Evolutionary conservation across 192 early-diverging fungal species (phyloP).

Genomic region (Chytriomyces confervae): DNA sequence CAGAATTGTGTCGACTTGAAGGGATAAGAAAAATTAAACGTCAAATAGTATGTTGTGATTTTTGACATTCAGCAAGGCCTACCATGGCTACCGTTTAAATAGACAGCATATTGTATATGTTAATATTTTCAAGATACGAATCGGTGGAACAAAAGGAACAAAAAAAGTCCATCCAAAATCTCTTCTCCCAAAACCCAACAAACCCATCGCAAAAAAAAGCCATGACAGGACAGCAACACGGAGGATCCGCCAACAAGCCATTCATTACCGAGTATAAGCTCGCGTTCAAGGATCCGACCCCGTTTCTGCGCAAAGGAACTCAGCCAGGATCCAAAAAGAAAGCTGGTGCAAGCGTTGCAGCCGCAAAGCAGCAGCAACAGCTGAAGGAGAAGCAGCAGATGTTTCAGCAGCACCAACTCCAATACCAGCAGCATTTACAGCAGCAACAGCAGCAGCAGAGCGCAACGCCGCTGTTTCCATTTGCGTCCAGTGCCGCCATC

Average conservation of each 20-base stretch:
- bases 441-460: neutral
- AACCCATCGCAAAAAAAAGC: neutral
- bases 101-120: neutral
- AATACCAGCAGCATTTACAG: neutral
- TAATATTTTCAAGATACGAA: neutral
- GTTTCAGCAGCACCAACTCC: neutral
- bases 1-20: slow-evolving; percentile 23
- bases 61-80: too few species aligned
- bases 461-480: neutral
- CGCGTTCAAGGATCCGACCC: slow-evolving; percentile 41
- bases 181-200: too few species aligned
- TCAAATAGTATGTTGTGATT: too few species aligned
- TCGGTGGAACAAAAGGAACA: neutral
- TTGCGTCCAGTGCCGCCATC: neutral
- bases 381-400: neutral
- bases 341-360: neutral
- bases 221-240: neutral
- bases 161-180: neutral
- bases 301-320: slow-evolving; percentile 19
- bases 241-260: slow-evolving; percentile 34
- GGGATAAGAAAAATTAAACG: too few species aligned
- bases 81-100: too few species aligned
- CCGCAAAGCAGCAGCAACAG: slow-evolving; percentile 16
- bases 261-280: slow-evolving; percentile 49
- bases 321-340: slow-evolving; percentile 11